Evolutionary conservation across 1,139 yeast species (phyloP).

Genomic region (Arxiozyma bovina): DNA sequence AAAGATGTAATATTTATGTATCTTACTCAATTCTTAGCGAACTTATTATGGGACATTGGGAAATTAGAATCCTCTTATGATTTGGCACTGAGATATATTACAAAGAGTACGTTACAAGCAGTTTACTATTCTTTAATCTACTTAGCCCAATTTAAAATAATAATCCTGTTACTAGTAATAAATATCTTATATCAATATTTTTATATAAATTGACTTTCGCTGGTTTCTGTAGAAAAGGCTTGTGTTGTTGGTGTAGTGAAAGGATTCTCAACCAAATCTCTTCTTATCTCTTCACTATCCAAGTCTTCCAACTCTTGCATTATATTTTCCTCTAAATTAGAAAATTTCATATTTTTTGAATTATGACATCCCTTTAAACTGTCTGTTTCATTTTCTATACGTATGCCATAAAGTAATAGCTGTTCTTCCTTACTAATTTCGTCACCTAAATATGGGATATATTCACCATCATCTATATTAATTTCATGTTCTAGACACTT

Average conservation of each 20-base stretch:
- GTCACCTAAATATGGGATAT: slow-evolving; percentile 4
- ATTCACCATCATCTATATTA: slow-evolving; percentile 2
- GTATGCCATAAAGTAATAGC: background rate
- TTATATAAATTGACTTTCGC: background rate
- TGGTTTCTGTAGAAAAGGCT: background rate
- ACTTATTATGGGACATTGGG: background rate
- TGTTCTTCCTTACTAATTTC: slow-evolving; percentile 3
- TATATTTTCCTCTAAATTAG: background rate
- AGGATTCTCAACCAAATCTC: background rate
- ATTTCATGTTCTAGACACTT: slow-evolving; percentile 4
- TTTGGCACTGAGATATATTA: background rate
- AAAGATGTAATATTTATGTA: no score
- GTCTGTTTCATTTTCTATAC: background rate
- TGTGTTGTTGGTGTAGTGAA: slow-evolving; percentile 1
- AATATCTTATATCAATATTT: background rate
- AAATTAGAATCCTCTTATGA: no score
- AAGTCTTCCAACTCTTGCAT: background rate
- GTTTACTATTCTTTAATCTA: no score
- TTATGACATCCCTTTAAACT: background rate
- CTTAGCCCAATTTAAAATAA: background rate
- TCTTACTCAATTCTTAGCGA: no score
- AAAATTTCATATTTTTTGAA: background rate
- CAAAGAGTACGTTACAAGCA: background rate
- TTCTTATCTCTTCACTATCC: background rate
- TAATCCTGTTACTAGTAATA: no score